Evolutionary conservation across 2,329 filamentous ascomycete species (phyloP).

Genomic region (Ceratocystis papillata): DNA sequence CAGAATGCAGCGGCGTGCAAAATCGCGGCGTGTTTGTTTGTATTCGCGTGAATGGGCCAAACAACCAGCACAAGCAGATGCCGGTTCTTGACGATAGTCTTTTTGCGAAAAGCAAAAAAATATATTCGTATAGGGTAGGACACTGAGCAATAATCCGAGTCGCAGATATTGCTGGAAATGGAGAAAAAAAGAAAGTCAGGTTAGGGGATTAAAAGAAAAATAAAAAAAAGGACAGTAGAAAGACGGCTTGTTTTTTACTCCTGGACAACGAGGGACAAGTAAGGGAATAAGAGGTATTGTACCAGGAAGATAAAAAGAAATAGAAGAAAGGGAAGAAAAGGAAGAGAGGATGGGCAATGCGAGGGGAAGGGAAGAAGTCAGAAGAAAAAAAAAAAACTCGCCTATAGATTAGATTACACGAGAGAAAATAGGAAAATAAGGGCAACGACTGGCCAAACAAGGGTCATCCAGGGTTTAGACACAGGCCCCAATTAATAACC

Average conservation of each 20-base stretch:
- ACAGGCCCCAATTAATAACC: slow-evolving; percentile 14
- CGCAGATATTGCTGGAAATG: not conserved
- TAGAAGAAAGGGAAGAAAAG: slow-evolving; percentile 4
- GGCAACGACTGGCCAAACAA: slow-evolving; percentile 21
- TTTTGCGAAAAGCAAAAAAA: not conserved
- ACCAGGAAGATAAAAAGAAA: slow-evolving; percentile 10
- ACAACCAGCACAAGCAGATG: not conserved
- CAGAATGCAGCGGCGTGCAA: too few relatives aligned
- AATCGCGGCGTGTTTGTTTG: not conserved
- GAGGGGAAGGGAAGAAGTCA: slow-evolving; percentile 11
- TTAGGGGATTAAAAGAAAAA: not conserved
- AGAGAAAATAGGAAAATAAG: slow-evolving; percentile 24
- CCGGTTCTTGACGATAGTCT: too few relatives aligned
- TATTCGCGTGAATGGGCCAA: not conserved
- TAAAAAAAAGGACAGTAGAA: not conserved
- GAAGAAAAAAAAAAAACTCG: slow-evolving; percentile 12
- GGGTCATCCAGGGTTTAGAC: slow-evolving; percentile 16
- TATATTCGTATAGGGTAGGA: not conserved
- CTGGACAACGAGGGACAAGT: slow-evolving; percentile 4
- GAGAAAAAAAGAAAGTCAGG: slow-evolving; percentile 1
- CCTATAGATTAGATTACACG: slow-evolving; percentile 17
- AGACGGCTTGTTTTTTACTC: slow-evolving; percentile 10
- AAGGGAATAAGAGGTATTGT: slow-evolving; percentile 8
- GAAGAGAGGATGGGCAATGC: slow-evolving; percentile 2
- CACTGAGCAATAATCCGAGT: not conserved